Base-by-base conservation (phyloP, 2,329 filamentous ascomycete genomes). In the Parastagonospora nodorum region DNA sequence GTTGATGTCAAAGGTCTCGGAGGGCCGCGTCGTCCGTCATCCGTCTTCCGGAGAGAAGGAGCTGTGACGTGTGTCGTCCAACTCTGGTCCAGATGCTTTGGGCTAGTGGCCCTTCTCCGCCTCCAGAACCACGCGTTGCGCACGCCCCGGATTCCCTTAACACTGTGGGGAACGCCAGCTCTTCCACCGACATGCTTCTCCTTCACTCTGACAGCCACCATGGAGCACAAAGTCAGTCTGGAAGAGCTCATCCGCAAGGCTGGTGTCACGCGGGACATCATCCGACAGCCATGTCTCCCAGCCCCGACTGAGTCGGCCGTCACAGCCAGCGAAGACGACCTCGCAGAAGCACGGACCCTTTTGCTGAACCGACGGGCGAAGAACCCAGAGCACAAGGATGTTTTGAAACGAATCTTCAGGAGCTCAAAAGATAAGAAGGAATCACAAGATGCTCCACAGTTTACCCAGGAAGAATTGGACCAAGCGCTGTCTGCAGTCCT, bases 391-490 rank as follows among this genome's bases (percentile, higher is more conserved):
- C 68, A 61, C 51, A 62, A 62, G 39, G 65, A 64, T 41, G 60
- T 69, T 33, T 48, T 73, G 45, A 73, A 71, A 53, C 64, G 60
- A 36, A 67, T 73, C 7, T 73, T 73, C 55, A 67, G 60, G 39
- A 68, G 63, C 29, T 69, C 70, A 4, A 72, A 71, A 50, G 66
- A 69, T 33, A 72, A 73, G 50, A 67, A 68, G 9, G 70, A 66
- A 49, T 55, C 60, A 10, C 63, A 63, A 27, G 67, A 72, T 29
- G 51, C 56, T 11, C 57, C 49, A 30, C 53, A 62, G 11, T 72
- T 72, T 48, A 66, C 68, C 8, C 69, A 71, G 36, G 69, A 72
- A 14, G 70, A 73, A 42, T 53, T 73, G 27, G 70, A 73, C 43
- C 60, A 69, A 30, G 68, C 68, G 2, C 50, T 73, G 35, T 71